Base-by-base conservation (phyloP, 2,329 filamentous ascomycete species). In the Epichloe elymi region DNA sequence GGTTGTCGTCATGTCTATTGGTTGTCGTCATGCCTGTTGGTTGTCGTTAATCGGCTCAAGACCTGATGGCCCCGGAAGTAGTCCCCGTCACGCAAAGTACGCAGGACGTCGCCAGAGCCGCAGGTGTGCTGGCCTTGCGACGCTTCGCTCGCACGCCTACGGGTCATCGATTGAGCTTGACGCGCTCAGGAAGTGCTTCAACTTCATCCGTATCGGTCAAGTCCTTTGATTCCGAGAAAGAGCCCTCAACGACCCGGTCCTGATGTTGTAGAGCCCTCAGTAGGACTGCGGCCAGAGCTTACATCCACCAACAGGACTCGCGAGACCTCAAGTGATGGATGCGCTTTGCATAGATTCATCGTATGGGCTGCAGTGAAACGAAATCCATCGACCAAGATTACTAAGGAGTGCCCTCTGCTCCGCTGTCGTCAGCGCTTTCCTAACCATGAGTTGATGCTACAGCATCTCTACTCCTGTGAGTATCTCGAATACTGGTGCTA, bases 401-500 rank as follows among this genome's bases (percentile, higher is more conserved):
- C 69, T 51, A 64, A 74, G 39, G 70, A 72, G 56, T 80, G 76
- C 53, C 76, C 76, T 15, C 63, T 79, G 54, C 59, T 78, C 39
- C 68, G 68, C 39, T 80, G 76, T 59, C 69, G 70, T 43, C 69
- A 71, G 56, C 69, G 63, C 8, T 78, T 78, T 59, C 60, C 67
- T 15, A 68, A 71, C 60, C 76, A 79, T 57, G 75, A 79, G 60
- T 55, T 67, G 51, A 76, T 79, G 76, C 67, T 79, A 47, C 70
- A 68, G 57, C 76, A 79, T 55, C 64, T 79, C 10, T 70, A 73
- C 52, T 62, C 61, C 39, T 78, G 75, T 58, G 64, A 67, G 33
- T 67, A 74, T 58, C 69, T 79, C 52, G 73, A 79, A 65, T 79
- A 79, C 56, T 72, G 74, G 67, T 80, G 76, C 59, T 78, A 75